Conservation (phyloP, 805 yeast species). For the Millerozyma miso region DNA sequence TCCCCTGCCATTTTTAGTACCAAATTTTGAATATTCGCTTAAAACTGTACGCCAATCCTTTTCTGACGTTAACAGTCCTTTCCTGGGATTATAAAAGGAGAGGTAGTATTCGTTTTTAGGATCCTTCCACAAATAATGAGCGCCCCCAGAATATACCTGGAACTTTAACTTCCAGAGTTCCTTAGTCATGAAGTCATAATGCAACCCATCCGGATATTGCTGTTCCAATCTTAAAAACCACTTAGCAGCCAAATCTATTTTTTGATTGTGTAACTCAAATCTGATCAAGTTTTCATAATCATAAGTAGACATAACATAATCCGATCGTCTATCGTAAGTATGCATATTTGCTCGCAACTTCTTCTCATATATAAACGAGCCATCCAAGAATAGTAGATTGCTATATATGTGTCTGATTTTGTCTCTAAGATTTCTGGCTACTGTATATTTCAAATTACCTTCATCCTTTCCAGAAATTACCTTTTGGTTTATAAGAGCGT, state of each 20-base stretch:
- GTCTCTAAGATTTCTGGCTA: conserved; percentile 11
- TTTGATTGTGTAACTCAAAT: conserved; percentile 32
- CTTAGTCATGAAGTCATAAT: conserved; percentile 21
- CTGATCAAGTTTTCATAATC: conserved; percentile 38
- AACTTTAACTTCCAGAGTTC: conserved; percentile 34
- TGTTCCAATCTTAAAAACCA: conserved; percentile 35
- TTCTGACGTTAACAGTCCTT: conserved; percentile 15
- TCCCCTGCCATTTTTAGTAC: background rate
- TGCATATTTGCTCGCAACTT: conserved; percentile 14
- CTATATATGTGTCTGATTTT: conserved; percentile 23
- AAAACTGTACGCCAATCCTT: conserved; percentile 18
- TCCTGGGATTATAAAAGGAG: conserved; percentile 15
- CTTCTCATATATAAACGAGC: conserved; percentile 17
- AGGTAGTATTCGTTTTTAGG: conserved; percentile 14
- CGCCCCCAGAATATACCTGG: conserved; percentile 29
- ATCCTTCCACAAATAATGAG: conserved; percentile 28
- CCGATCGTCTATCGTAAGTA: conserved; percentile 8
- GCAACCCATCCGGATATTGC: conserved; percentile 12
- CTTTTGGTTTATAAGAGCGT: conserved; percentile 9
- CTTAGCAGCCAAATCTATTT: conserved; percentile 35
- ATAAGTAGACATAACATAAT: conserved; percentile 13
- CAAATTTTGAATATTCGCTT: conserved; percentile 17
- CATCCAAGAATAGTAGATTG: conserved; percentile 17
- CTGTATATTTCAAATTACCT: conserved; percentile 3
- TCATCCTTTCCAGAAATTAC: conserved; percentile 2